A percentile compares a stretch with the other conserved stretches of the same genome.
Evolutionary conservation across 2,329 filamentous ascomycete genomes (phyloP).

Genomic region (Fusarium camptoceras): DNA sequence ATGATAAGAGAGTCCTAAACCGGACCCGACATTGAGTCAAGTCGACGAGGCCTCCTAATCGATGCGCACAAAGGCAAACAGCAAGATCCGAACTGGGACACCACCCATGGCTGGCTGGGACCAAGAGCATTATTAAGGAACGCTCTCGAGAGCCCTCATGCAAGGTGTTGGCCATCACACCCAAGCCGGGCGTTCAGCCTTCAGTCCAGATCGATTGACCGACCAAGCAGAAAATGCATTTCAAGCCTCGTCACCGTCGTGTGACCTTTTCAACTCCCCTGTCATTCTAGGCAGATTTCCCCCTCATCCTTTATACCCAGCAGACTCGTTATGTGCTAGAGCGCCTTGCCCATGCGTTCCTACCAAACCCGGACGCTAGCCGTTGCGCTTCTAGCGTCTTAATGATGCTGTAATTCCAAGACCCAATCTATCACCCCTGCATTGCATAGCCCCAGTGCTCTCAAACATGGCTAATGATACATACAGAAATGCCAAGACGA

Average conservation of each 20-base stretch:
- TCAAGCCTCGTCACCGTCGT: conserved; percentile 32
- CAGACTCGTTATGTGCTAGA: conserved; percentile 33
- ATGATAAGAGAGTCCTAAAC: conserved; percentile 1
- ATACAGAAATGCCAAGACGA: conserved; percentile 32
- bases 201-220: conserved; percentile 11
- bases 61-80: conserved; percentile 7
- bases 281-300: conserved; percentile 29
- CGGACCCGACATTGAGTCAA: conserved; percentile 18
- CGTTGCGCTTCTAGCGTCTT: conserved; percentile 34
- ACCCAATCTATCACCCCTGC: conserved; percentile 38
- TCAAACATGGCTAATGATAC: conserved; percentile 5
- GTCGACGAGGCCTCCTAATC: neutral
- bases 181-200: conserved; percentile 40
- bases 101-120: conserved; percentile 21
- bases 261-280: conserved; percentile 27
- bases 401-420: conserved; percentile 1
- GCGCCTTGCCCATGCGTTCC: conserved; percentile 38
- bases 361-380: conserved; percentile 15
- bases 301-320: conserved; percentile 15
- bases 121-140: conserved; percentile 44
- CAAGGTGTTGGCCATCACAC: conserved; percentile 27
- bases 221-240: conserved; percentile 8
- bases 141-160: conserved; percentile 12
- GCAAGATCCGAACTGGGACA: neutral
- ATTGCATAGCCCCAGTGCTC: conserved; percentile 38